phyloP scores from a whole-genome alignment of 2,329 filamentous ascomycete genomes.

The Parastagonospora avenae region DNA sequence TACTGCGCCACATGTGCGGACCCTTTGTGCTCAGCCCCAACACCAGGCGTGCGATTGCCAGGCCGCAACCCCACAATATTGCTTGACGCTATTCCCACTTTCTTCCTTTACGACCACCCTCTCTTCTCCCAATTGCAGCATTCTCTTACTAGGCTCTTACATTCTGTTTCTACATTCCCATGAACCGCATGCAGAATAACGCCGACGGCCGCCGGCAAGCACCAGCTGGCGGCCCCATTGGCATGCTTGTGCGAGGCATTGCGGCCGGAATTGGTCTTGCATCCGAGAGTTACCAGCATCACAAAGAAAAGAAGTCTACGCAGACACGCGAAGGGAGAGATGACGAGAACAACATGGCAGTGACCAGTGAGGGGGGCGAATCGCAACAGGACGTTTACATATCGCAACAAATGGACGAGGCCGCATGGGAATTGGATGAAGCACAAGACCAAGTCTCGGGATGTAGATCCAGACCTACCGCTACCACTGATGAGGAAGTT shows the following conservation, averaged over 20 bases:
- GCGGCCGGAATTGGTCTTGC: conserved; percentile 4
- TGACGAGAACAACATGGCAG: not conserved
- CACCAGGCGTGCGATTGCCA: no score
- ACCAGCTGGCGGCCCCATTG: not conserved
- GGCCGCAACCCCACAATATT: no score
- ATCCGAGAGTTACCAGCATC: conserved; percentile 2
- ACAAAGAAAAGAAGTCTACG: conserved; percentile 6
- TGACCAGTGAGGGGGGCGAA: not conserved
- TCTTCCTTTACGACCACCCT: no score
- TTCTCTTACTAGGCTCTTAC: not conserved
- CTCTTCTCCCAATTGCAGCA: not conserved
- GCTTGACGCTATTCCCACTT: no score
- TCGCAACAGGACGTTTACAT: not conserved
- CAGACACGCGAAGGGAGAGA: not conserved
- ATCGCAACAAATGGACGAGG: conserved; percentile 4
- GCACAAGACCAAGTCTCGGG: conserved; percentile 2
- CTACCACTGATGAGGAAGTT: not conserved
- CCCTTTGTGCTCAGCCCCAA: no score
- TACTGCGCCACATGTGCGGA: no score
- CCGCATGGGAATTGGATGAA: conserved; percentile 4
- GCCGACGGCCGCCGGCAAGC: not conserved
- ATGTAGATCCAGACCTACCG: not conserved
- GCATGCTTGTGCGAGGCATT: not conserved
- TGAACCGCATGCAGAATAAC: not conserved
- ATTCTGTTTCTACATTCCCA: not conserved